Base-by-base conservation (phyloP, 257 asterid species). In the Orobanche coerulescens region DNA sequence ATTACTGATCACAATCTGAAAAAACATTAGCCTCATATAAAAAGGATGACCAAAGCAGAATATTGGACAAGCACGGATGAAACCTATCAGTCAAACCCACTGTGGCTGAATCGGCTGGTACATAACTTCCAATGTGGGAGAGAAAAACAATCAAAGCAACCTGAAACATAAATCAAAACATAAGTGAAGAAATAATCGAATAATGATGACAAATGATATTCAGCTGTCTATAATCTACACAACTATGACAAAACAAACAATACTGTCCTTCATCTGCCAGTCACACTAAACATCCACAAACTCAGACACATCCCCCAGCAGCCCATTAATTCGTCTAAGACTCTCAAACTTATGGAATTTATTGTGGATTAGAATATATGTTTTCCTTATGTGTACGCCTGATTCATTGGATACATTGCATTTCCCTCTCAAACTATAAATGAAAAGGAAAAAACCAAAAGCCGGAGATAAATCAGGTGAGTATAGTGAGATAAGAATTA, bases 11-110 rank as follows among this genome's bases (percentile, higher is more conserved):
- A 53, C 13, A 56, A 39, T 18, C 28, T 39, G 62, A 24, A 58
- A 22, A 67, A 46, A 51, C 12, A 58, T 42, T 10, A 10, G 37
- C 50, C 68, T 39, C 12, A 8, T 22, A 46, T 22, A 46, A 42
- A 49, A 44, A 60, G 69, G 39, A 43, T 15, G 26, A 18, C 55
- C 42, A 70, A 68, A 50, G 36, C 49, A 70, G 26, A 48, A 31
- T 23, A 64, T 24, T 51, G 67, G 71, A 47, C 24, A 53, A 52
- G 66, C 43, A 68, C 70, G 61, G 36, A 31, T 58, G 47, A 13
- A 18, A 84, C 98, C 98, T 88, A 75, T 92, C 98, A 18, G 98
- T 92, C 79, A 92, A 73, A 58, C 97, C 98, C 80, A 92, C 97
- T 34, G 77, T 79, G 51, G 98, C 98, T 68, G 93, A 82, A 80